Conservation (phyloP, 2,329 filamentous ascomycete genomes). For the Tolypocladium amazonense region DNA sequence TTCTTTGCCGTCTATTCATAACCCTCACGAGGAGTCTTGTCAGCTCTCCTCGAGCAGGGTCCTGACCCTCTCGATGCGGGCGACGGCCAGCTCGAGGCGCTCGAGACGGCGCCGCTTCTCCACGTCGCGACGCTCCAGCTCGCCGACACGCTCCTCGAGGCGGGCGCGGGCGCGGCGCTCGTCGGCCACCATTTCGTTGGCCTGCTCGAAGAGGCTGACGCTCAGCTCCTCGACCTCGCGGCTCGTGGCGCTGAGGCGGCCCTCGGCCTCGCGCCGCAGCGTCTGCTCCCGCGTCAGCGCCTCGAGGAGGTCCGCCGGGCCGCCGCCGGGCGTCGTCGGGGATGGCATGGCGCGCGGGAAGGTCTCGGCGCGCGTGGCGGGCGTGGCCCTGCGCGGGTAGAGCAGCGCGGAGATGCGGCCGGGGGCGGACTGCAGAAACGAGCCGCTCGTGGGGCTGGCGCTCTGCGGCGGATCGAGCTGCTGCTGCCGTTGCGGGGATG, state of each 20-base stretch:
- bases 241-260: conserved; percentile 53
- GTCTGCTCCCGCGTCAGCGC: conserved; percentile 56
- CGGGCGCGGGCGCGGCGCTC: conserved; percentile 61
- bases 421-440: conserved; percentile 34
- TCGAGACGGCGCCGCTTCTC: conserved; percentile 63
- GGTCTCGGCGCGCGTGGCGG: conserved; percentile 9
- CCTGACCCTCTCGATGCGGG: conserved; percentile 60
- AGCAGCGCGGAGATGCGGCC: conserved; percentile 35
- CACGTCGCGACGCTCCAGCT: conserved; percentile 57
- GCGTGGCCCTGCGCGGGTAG: conserved; percentile 32
- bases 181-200: conserved; percentile 77
- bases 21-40: too few relatives aligned
- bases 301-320: conserved; percentile 43
- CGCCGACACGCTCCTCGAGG: conserved; percentile 58
- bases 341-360: background rate
- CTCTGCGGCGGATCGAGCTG: conserved; percentile 4
- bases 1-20: background rate
- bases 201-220: conserved; percentile 66
- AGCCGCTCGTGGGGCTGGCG: conserved; percentile 25
- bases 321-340: background rate
- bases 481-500: conserved; percentile 1
- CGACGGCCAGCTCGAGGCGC: conserved; percentile 59
- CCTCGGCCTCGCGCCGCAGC: conserved; percentile 59
- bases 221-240: conserved; percentile 71
- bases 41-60: conserved; percentile 37